A percentile compares a stretch with the other conserved stretches of the same genome.
Conservation (phyloP, 2,329 filamentous ascomycete genomes). For the Nemania sp. region DNA sequence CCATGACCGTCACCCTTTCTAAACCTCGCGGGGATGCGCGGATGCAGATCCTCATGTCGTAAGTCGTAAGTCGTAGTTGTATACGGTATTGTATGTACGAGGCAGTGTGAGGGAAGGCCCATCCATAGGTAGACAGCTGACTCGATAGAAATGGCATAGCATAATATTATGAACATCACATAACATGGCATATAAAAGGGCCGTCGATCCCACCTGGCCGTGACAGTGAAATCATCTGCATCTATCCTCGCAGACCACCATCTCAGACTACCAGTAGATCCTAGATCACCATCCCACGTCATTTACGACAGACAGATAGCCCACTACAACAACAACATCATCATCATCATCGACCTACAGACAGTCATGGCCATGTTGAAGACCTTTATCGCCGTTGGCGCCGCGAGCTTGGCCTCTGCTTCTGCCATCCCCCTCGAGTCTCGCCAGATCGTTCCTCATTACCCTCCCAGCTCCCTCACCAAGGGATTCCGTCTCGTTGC, state of each 20-base stretch:
- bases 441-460: conserved; percentile 25
- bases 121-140: no score
- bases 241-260: neutral
- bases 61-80: no score
- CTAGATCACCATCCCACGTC: no score
- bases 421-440: conserved; percentile 18
- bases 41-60: neutral
- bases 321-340: neutral
- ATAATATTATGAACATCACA: no score
- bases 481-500: conserved; percentile 49
- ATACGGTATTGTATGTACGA: no score
- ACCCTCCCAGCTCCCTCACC: conserved; percentile 31
- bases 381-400: conserved; percentile 14
- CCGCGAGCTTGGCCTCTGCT: conserved; percentile 17
- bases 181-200: conserved; percentile 4
- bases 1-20: neutral
- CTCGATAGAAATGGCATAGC: no score
- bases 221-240: neutral
- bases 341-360: neutral
- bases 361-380: conserved; percentile 19
- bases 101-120: no score
- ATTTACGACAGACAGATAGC: neutral
- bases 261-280: neutral
- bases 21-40: neutral
- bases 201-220: neutral